Base-by-base conservation (phyloP, 805 yeast genomes). In the Candida ortonii region DNA sequence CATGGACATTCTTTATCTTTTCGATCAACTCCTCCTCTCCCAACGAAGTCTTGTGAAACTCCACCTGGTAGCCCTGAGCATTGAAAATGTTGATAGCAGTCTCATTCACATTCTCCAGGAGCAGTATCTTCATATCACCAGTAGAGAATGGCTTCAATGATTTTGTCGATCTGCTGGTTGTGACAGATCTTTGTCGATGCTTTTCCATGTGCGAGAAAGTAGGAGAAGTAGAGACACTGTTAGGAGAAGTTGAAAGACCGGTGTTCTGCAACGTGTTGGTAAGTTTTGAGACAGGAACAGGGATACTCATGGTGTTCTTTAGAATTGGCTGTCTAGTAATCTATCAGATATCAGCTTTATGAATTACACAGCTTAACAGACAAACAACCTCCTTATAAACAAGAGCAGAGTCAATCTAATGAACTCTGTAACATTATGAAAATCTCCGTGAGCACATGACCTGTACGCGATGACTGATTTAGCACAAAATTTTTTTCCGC, bases 61-160 rank as follows among this genome's bases (percentile, higher is more conserved):
- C 98, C 34, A 93, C 95, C 68, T 93, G 97, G 70, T 93, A 93
- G 39, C 98, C 98, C 70, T 93, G 97, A 35, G 72, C 73, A 41
- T 70, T 72, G 65, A 93, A 82, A 45, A 88, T 87, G 33, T 80
- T 78, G 48, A 93, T 76, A 31, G 98, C 98, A 31, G 97, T 87
- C 63, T 76, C 73, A 61, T 93, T 93, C 52, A 93, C 96, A 55
- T 93, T 93, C 67, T 93, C 98, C 45, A 93, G 71, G 46, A 93
- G 65, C 50, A 93, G 69, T 43, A 93, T 84, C 68, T 89, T 90
- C 67, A 90, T 83, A 58, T 93, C 98, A 45, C 93, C 96, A 36
- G 96, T 84, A 47, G 90, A 80, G 61, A 90, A 93, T 14, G 98
- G 98, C 67, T 90, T 93, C 57, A 93, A 73, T 19, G 83, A 73